Evolutionary conservation across 1,284 basidiomycete genomes (phyloP).

Genomic region (Rhodotorula sp.): DNA sequence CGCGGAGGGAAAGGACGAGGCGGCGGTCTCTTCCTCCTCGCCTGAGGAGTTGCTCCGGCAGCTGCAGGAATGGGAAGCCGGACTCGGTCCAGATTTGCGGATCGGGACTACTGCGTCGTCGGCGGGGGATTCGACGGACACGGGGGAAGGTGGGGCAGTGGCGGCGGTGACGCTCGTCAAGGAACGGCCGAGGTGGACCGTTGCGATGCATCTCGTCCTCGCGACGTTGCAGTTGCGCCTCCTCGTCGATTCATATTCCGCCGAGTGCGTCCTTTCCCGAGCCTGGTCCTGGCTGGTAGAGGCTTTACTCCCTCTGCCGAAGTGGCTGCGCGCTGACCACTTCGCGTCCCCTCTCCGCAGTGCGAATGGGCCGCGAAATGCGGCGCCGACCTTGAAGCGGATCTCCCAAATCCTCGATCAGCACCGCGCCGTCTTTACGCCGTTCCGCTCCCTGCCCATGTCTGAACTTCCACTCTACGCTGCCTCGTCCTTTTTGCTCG

Average conservation of each 20-base stretch:
- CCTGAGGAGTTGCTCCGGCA: conserved; percentile 9
- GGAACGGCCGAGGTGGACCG: conserved; percentile 23
- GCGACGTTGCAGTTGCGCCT: conserved; percentile 17
- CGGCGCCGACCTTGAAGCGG: background rate
- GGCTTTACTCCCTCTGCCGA: background rate
- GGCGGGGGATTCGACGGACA: too few species aligned
- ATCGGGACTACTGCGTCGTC: conserved; percentile 4
- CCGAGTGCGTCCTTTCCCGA: too few species aligned
- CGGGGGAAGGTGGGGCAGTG: background rate
- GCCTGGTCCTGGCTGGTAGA: background rate
- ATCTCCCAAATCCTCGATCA: conserved; percentile 14
- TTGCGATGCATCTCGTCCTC: conserved; percentile 33
- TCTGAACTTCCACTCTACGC: conserved; percentile 27
- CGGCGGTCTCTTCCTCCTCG: background rate
- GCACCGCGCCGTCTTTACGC: conserved; percentile 24
- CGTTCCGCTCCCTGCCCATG: conserved; percentile 24
- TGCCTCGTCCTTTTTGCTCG: conserved; percentile 16
- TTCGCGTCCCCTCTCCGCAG: too few species aligned
- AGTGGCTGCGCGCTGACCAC: too few species aligned
- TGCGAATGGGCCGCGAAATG: too few species aligned
- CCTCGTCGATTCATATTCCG: background rate
- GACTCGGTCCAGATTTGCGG: conserved; percentile 18
- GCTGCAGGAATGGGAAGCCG: conserved; percentile 24
- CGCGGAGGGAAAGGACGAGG: too few species aligned
- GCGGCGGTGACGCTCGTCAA: conserved; percentile 9